phyloP scores from a whole-genome alignment of 1,284 basidiomycete genomes.

The Sporisorium sorghi region DNA sequence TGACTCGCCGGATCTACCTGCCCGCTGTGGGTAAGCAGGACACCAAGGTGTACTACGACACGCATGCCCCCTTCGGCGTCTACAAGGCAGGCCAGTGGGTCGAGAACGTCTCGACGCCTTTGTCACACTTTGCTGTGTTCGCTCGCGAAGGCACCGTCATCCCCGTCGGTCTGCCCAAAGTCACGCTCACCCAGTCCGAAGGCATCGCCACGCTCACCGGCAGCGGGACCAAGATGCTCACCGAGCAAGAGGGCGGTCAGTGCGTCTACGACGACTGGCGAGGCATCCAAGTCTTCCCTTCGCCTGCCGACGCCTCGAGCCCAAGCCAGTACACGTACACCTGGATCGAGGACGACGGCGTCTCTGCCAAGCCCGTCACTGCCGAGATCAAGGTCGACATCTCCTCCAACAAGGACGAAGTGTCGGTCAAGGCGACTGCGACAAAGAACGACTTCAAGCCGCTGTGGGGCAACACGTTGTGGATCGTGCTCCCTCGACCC shows the following conservation, averaged over 20 bases:
- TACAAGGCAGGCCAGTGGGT: conserved; percentile 40
- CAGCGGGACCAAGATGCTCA: conserved; percentile 69
- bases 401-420: conserved; percentile 49
- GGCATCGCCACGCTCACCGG: conserved; percentile 68
- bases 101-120: conserved; percentile 69
- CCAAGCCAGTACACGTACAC: conserved; percentile 56
- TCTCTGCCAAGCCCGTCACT: conserved; percentile 65
- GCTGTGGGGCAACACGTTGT: conserved; percentile 69
- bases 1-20: conserved; percentile 69
- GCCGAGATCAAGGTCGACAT: conserved; percentile 68
- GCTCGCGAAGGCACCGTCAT: conserved; percentile 70
- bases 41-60: conserved; percentile 45
- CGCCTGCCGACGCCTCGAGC: conserved; percentile 29
- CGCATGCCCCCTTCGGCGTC: conserved; percentile 31
- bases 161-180: conserved; percentile 70
- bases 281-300: conserved; percentile 70
- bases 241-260: conserved; percentile 69
- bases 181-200: conserved; percentile 66
- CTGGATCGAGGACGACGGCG: conserved; percentile 72
- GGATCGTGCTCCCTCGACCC: conserved; percentile 68
- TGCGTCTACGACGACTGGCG: conserved; percentile 71
- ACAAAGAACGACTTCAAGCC: conserved; percentile 66
- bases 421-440: conserved; percentile 65
- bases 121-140: conserved; percentile 70
- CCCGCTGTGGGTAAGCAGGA: conserved; percentile 65